A percentile compares a stretch with the other conserved stretches of the same genome.
Conservation (phyloP, 1,284 basidiomycete genomes). For the Malassezia cuniculi region DNA sequence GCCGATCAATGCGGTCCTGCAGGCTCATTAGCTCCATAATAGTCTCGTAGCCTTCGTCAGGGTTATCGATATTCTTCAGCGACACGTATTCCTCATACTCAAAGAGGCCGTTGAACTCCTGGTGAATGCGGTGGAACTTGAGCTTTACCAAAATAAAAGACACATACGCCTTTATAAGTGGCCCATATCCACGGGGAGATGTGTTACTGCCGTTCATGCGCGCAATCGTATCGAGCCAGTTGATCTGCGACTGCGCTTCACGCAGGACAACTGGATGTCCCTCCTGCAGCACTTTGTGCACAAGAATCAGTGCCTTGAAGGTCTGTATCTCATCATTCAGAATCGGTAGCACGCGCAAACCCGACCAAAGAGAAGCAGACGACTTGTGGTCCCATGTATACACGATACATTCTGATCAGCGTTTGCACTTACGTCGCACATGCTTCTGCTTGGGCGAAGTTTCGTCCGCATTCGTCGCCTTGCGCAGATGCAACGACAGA, state of each 20-base stretch:
- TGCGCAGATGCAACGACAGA: slow-evolving; percentile 40
- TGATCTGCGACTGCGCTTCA: slow-evolving; percentile 41
- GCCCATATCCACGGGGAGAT: slow-evolving; percentile 26
- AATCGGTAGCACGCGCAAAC: slow-evolving; percentile 41
- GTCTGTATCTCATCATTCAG: slow-evolving; percentile 44
- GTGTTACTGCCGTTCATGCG: slow-evolving; percentile 33
- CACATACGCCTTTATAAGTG: slow-evolving; percentile 42
- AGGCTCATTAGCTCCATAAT: slow-evolving; percentile 45
- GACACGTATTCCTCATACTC: slow-evolving; percentile 45
- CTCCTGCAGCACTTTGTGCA: slow-evolving; percentile 44
- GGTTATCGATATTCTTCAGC: slow-evolving; percentile 46
- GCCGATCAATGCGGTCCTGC: slow-evolving; percentile 43
- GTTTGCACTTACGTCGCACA: slow-evolving; percentile 27
- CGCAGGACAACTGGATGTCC: slow-evolving; percentile 37
- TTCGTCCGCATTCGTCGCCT: slow-evolving; percentile 41
- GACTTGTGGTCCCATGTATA: slow-evolving; percentile 46
- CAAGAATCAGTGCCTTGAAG: slow-evolving; percentile 44
- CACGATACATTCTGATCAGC: slow-evolving; percentile 37
- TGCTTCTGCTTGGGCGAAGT: slow-evolving; percentile 45
- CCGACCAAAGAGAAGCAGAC: slow-evolving; percentile 41
- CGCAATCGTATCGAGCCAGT: slow-evolving; percentile 44
- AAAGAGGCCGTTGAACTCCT: slow-evolving; percentile 45
- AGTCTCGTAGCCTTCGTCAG: slow-evolving; percentile 45
- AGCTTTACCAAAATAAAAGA: slow-evolving; percentile 42
- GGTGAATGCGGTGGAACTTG: slow-evolving; percentile 43